These are phyloP conservation scores for Tetrahymena malaccensis DNA, from an alignment of 73 alveolate genomes.

Conservation along the genomic window DNA sequence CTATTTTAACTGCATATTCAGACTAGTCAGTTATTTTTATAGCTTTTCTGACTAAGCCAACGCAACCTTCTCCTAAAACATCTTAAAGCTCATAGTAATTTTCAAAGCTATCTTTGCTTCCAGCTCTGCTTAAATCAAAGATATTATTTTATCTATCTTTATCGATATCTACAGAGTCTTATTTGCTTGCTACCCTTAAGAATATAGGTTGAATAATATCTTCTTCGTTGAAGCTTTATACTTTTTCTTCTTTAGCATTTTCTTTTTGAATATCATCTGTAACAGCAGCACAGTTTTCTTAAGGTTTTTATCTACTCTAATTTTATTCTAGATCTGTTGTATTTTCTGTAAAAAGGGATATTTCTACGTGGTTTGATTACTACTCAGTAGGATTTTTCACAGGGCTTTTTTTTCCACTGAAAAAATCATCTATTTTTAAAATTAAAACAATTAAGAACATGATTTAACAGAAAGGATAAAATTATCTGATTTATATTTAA, in stretches of 20 bases:
- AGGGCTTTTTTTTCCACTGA: neutral
- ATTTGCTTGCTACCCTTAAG: neutral
- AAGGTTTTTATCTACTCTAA: neutral
- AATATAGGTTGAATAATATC: neutral
- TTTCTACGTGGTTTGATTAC: neutral
- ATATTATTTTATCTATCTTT: neutral
- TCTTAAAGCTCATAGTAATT: neutral
- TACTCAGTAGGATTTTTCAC: neutral
- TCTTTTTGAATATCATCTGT: neutral
- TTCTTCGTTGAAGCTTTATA: neutral
- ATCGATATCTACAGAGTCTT: neutral
- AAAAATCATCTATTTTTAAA: neutral
- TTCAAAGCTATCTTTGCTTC: neutral
- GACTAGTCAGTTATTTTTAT: neutral
- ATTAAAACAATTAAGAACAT: neutral
- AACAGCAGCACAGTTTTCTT: neutral
- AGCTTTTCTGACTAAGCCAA: constrained; percentile 30
- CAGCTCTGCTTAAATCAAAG: neutral
- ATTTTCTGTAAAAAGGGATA: neutral
- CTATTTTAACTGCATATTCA: constrained; percentile 34
- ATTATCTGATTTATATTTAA: no score
- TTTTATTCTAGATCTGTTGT: neutral
- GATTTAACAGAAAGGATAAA: neutral
- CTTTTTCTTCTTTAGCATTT: neutral
- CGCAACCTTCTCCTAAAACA: constrained; percentile 45